Conservation (phyloP, 345 rosid genomes). For the Aethionema arabicum region DNA sequence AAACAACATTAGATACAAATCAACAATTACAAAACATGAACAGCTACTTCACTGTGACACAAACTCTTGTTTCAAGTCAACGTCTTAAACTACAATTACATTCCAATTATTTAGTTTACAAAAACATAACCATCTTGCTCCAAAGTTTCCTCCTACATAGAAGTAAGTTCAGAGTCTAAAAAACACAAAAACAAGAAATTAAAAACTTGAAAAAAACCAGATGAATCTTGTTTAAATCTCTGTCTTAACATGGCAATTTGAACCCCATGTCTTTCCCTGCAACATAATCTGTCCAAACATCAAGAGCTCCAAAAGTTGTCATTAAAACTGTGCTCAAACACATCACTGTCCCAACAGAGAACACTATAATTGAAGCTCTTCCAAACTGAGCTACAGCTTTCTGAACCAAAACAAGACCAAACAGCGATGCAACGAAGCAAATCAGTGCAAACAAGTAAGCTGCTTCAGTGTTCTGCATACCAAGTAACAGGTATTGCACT, state of each 20-base stretch:
- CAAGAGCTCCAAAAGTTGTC: constrained; percentile 65
- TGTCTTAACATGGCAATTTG: constrained; percentile 57
- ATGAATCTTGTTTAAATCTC: constrained; percentile 5
- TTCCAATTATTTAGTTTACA: constrained; percentile 17
- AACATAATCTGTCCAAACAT: constrained; percentile 62
- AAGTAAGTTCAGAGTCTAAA: constrained; percentile 14
- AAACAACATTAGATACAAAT: background rate
- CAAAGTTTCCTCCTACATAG: constrained; percentile 20
- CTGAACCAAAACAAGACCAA: constrained; percentile 68
- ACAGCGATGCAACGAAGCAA: constrained; percentile 67
- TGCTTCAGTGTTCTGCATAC: constrained; percentile 59
- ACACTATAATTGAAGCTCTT: constrained; percentile 87
- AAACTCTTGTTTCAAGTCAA: constrained; percentile 22
- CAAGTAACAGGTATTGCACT: constrained; percentile 55
- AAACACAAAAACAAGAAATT: constrained; percentile 1
- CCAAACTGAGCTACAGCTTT: constrained; percentile 56
- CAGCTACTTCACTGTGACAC: constrained; percentile 19
- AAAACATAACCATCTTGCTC: constrained; percentile 22
- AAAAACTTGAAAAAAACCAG: background rate
- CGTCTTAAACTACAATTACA: constrained; percentile 32
- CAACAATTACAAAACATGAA: constrained; percentile 7
- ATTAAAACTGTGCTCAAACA: constrained; percentile 64
- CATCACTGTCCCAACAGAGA: constrained; percentile 76
- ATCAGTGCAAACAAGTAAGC: constrained; percentile 54
- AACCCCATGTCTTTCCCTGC: constrained; percentile 77